Conservation (phyloP, 2,329 filamentous ascomycete genomes). For the Botrytis aclada region DNA sequence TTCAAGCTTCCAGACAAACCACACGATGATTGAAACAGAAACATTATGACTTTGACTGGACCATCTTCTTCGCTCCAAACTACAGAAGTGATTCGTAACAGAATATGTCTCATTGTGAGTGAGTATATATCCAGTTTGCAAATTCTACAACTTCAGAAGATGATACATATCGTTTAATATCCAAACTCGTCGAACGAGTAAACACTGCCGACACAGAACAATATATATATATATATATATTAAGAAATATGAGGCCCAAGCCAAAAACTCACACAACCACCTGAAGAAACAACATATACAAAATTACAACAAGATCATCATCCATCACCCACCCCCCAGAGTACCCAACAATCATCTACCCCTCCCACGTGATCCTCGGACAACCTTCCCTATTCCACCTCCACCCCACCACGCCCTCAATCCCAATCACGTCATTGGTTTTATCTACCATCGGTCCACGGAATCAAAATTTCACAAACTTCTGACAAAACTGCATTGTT, state of each 20-base stretch:
- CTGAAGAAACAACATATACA: not conserved
- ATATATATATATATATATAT: not conserved
- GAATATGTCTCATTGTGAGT: not conserved
- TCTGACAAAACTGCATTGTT: not conserved
- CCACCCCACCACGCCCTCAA: slow-evolving; percentile 2
- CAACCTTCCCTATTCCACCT: not conserved
- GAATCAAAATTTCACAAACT: not conserved
- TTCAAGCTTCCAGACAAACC: not conserved
- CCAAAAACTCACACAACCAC: not conserved
- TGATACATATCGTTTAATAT: not conserved
- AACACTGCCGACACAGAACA: not conserved
- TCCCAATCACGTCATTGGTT: not conserved
- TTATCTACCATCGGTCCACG: not conserved
- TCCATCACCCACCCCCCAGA: too few species aligned
- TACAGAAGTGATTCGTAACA: not conserved
- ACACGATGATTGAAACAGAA: not conserved
- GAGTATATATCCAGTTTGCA: not conserved
- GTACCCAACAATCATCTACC: not conserved
- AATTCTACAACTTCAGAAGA: not conserved
- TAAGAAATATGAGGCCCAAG: not conserved
- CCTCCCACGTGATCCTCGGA: not conserved
- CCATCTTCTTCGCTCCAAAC: not conserved
- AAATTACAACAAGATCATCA: not conserved
- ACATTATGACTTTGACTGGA: not conserved
- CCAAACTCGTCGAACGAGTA: not conserved